Evolutionary conservation across 2,329 filamentous ascomycete genomes (phyloP).

Genomic region (Aspergillus texensis): DNA sequence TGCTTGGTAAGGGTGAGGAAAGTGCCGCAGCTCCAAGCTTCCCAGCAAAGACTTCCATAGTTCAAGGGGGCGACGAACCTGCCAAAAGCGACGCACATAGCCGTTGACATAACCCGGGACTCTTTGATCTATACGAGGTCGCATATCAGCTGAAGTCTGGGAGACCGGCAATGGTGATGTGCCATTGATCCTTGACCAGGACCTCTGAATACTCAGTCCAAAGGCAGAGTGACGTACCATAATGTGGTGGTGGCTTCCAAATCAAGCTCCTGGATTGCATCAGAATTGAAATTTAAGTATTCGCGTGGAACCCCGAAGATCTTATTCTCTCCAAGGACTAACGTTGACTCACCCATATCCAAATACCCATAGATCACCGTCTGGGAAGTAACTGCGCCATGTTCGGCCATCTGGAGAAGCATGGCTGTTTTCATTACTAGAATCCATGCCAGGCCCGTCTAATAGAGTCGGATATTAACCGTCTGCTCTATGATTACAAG

Average conservation of each 20-base stretch:
- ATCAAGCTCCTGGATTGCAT: conserved; percentile 67
- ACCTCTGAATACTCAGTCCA: not conserved
- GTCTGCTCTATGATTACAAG: not conserved
- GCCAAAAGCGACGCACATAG: conserved; percentile 96
- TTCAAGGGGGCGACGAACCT: conserved; percentile 62
- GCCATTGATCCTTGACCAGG: not conserved
- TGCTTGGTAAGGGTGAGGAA: not conserved
- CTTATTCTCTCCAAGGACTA: not conserved
- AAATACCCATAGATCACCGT: conserved; percentile 88
- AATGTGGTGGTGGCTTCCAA: conserved; percentile 97
- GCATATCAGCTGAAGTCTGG: conserved; percentile 1
- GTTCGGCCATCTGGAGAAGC: conserved; percentile 34
- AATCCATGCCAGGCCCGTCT: conserved; percentile 5
- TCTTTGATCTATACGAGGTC: conserved; percentile 67
- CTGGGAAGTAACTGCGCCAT: conserved; percentile 49
- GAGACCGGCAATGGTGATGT: not conserved
- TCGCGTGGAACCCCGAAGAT: not conserved
- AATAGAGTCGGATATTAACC: not conserved
- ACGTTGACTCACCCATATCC: conserved; percentile 77
- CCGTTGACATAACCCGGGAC: conserved; percentile 89
- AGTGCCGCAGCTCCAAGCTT: not conserved
- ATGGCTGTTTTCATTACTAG: conserved; percentile 20
- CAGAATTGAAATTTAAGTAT: too few species aligned
- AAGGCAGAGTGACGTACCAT: conserved; percentile 61
- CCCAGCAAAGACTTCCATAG: not conserved